A percentile compares a stretch with the other conserved stretches of the same genome.
These are phyloP conservation scores for Pleurotus sapidus DNA, from an alignment of 768 basidiomycete genomes.

Conservation along the genomic window DNA sequence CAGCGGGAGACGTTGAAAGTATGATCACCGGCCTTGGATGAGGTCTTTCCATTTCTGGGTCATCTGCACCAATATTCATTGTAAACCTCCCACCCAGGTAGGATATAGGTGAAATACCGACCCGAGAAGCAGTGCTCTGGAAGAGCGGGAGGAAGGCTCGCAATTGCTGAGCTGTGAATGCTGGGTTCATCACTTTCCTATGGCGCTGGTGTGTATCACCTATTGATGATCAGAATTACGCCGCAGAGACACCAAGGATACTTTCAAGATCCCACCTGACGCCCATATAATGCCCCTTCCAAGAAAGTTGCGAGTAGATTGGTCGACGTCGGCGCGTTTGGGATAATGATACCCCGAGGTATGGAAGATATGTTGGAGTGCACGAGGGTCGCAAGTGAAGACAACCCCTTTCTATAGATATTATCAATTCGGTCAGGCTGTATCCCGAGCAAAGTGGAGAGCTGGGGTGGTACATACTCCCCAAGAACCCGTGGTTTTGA, in stretches of 20 bases:
- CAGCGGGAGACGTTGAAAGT: slow-evolving; percentile 24
- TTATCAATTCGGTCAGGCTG: not conserved
- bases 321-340: slow-evolving; percentile 17
- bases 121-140: slow-evolving; percentile 21
- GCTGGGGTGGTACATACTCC: not conserved
- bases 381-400: slow-evolving; percentile 29
- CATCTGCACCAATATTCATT: slow-evolving; percentile 14
- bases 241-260: not conserved
- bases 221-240: not conserved
- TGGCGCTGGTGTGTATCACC: slow-evolving; percentile 24
- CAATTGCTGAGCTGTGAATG: slow-evolving; percentile 16
- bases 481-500: slow-evolving; percentile 11
- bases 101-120: not conserved
- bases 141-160: slow-evolving; percentile 24
- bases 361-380: slow-evolving; percentile 27
- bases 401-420: slow-evolving; percentile 21
- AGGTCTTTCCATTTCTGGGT: slow-evolving; percentile 25
- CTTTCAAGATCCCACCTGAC: slow-evolving; percentile 16
- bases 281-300: slow-evolving; percentile 26
- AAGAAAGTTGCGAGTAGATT: slow-evolving; percentile 16
- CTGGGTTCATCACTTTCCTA: slow-evolving; percentile 26
- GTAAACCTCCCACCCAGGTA: not conserved
- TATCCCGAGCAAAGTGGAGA: not conserved
- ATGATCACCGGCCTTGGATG: slow-evolving; percentile 10
- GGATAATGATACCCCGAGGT: slow-evolving; percentile 27